phyloP scores from a whole-genome alignment of 2,329 filamentous ascomycete species.

The Lasiodiplodia hormozganensis region DNA sequence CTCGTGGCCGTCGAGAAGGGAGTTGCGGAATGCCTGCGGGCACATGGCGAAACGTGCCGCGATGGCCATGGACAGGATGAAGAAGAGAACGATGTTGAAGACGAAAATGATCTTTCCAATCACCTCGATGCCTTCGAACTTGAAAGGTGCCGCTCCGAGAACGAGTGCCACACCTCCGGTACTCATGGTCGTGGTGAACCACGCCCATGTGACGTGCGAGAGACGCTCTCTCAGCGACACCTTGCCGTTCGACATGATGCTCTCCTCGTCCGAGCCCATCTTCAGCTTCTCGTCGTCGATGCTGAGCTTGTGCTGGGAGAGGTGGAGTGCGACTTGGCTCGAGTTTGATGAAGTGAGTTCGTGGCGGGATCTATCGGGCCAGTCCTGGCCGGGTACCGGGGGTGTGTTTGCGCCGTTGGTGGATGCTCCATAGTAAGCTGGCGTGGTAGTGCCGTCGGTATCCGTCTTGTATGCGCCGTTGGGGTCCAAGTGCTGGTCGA shows the following conservation, averaged over 20 bases:
- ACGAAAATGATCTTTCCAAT: conserved; percentile 61
- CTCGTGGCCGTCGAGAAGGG: conserved; percentile 59
- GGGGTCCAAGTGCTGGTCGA: not conserved
- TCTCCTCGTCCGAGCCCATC: not conserved
- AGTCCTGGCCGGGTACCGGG: not conserved
- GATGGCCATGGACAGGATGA: conserved; percentile 40
- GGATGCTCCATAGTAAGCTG: conserved; percentile 6
- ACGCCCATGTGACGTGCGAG: conserved; percentile 56
- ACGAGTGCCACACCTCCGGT: conserved; percentile 56
- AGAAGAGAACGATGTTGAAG: conserved; percentile 58
- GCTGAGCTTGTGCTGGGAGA: conserved; percentile 8
- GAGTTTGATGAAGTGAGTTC: conserved; percentile 13
- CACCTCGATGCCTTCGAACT: conserved; percentile 57
- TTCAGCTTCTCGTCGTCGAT: conserved; percentile 9
- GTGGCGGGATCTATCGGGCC: conserved; percentile 16
- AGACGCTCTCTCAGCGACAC: conserved; percentile 36
- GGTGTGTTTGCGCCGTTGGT: conserved; percentile 21
- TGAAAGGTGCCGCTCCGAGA: conserved; percentile 51
- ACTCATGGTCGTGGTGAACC: conserved; percentile 57
- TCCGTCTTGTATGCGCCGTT: not conserved
- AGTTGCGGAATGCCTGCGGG: conserved; percentile 52
- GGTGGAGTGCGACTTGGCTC: conserved; percentile 13
- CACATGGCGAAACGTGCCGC: conserved; percentile 55
- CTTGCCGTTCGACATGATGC: not conserved
- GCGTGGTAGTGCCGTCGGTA: conserved; percentile 14